phyloP scores from a whole-genome alignment of 2,329 filamentous ascomycete genomes.

The Bipolaris sorokiniana region DNA sequence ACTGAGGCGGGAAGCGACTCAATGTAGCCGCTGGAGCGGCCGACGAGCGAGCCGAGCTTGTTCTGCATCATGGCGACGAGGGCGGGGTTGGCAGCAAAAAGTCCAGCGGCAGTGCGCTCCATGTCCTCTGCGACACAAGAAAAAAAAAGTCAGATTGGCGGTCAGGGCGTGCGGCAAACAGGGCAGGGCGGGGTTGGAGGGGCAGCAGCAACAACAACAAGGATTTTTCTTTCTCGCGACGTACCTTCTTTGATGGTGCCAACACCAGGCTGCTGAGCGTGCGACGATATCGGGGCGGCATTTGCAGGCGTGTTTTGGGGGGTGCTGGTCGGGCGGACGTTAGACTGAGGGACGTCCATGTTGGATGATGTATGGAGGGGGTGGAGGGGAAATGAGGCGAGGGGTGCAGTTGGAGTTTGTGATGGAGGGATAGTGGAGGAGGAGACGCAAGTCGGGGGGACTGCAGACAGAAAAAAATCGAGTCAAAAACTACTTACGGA shows the following conservation, averaged over 20 bases:
- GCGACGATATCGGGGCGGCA: slow-evolving; percentile 96
- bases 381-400: slow-evolving; percentile 30
- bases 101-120: slow-evolving; percentile 85
- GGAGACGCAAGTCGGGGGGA: not conserved
- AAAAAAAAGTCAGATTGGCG: slow-evolving; percentile 46
- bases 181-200: slow-evolving; percentile 39
- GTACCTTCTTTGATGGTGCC: slow-evolving; percentile 97
- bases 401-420: not conserved
- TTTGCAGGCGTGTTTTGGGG: slow-evolving; percentile 97
- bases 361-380: slow-evolving; percentile 22
- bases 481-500: slow-evolving; percentile 60
- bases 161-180: slow-evolving; percentile 35
- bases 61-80: slow-evolving; percentile 98
- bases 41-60: slow-evolving; percentile 90
- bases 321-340: slow-evolving; percentile 66
- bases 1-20: slow-evolving; percentile 91
- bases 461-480: not conserved
- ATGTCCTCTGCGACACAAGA: slow-evolving; percentile 73
- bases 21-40: slow-evolving; percentile 95
- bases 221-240: slow-evolving; percentile 22
- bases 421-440: not conserved
- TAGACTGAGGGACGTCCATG: slow-evolving; percentile 44
- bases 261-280: slow-evolving; percentile 92
- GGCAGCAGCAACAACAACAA: slow-evolving; percentile 19
- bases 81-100: slow-evolving; percentile 94